Conservation (phyloP, 179 eudicot genomes). For the Beta macrorhiza region DNA sequence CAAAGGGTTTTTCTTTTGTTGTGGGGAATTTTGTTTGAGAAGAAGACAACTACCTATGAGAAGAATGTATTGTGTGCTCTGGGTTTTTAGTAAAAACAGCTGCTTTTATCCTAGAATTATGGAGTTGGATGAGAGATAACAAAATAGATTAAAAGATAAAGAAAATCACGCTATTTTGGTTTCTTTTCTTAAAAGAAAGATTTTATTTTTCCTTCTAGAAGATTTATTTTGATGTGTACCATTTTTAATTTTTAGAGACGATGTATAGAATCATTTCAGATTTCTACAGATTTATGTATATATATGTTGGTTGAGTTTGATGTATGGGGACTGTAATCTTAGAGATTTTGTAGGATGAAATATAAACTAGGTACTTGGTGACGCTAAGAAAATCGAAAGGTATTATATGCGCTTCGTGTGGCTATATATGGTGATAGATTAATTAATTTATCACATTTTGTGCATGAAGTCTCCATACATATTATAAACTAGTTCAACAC, state of each 20-base stretch:
- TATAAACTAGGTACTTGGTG: too few relatives aligned
- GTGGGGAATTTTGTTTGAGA: not conserved
- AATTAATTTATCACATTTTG: too few relatives aligned
- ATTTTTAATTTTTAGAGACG: not conserved
- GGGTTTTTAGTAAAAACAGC: not conserved
- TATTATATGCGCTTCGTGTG: too few relatives aligned
- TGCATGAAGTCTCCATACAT: too few relatives aligned
- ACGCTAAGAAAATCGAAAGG: too few relatives aligned
- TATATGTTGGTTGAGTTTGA: too few relatives aligned
- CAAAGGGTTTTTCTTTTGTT: not conserved
- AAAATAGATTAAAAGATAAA: not conserved
- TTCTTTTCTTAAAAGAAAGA: not conserved
- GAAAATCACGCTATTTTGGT: slow-evolving; percentile 2
- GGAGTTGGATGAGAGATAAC: not conserved
- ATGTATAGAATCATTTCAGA: not conserved
- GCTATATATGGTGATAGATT: too few relatives aligned
- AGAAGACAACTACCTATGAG: not conserved
- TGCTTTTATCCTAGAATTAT: slow-evolving; percentile 1
- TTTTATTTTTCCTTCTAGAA: not conserved
- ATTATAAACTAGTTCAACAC: too few relatives aligned
- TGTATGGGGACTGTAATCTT: too few relatives aligned
- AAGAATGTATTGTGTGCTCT: not conserved
- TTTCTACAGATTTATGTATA: too few relatives aligned
- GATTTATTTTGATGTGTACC: not conserved
- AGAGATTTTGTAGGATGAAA: too few relatives aligned